A percentile compares a stretch with the other conserved stretches of the same genome.
phyloP scores from a whole-genome alignment of 495 filamentous ascomycete species.

The Daldinia decipiens region DNA sequence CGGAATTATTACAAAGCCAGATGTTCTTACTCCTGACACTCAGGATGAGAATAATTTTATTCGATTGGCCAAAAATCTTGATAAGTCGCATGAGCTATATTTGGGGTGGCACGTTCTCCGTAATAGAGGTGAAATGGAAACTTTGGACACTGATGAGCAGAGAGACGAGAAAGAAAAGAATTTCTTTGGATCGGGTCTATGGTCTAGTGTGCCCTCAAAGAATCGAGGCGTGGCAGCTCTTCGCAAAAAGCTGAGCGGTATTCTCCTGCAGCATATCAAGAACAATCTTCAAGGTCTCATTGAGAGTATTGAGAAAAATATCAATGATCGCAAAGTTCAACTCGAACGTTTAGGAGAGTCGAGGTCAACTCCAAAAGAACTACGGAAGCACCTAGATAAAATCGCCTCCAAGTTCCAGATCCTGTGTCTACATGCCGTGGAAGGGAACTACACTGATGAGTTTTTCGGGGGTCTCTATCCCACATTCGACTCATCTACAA shows the following conservation, averaged over 20 bases:
- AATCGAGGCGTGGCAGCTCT: slow-evolving; percentile 47
- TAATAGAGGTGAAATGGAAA: slow-evolving; percentile 64
- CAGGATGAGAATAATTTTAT: slow-evolving; percentile 58
- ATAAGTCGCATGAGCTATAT: slow-evolving; percentile 56
- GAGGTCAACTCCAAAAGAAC: slow-evolving; percentile 30
- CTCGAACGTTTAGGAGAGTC: slow-evolving; percentile 31
- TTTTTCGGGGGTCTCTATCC: slow-evolving; percentile 39
- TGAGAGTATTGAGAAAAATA: slow-evolving; percentile 38
- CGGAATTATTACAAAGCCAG: slow-evolving; percentile 69
- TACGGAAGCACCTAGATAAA: slow-evolving; percentile 30
- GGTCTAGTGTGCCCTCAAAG: slow-evolving; percentile 46
- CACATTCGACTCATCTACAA: not conserved
- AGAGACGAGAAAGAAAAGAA: slow-evolving; percentile 53
- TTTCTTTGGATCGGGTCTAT: slow-evolving; percentile 54
- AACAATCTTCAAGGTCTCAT: slow-evolving; percentile 46
- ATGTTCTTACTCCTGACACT: slow-evolving; percentile 54
- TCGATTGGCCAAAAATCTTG: slow-evolving; percentile 62
- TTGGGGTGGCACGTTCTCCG: slow-evolving; percentile 76
- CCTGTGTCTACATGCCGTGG: slow-evolving; percentile 33
- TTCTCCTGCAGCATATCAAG: slow-evolving; percentile 47
- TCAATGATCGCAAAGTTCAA: slow-evolving; percentile 15
- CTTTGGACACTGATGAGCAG: slow-evolving; percentile 24
- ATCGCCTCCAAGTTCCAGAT: slow-evolving; percentile 42
- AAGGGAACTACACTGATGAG: slow-evolving; percentile 39
- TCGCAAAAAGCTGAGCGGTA: slow-evolving; percentile 46